phyloP scores from a whole-genome alignment of 129 eudicot species.

The Chrysanthemum seticuspe region DNA sequence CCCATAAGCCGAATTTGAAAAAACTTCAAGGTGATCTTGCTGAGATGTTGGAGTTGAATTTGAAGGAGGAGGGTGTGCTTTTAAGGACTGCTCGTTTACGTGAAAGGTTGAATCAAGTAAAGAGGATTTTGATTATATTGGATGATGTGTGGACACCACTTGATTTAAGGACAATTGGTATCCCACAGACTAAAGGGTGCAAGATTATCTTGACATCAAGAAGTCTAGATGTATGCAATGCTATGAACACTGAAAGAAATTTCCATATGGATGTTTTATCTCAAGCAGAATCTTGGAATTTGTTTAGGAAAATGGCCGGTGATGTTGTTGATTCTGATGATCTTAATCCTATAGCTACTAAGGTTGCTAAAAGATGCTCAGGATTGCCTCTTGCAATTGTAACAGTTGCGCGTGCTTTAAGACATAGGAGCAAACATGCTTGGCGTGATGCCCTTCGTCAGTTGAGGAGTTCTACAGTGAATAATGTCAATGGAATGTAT shows the following conservation, averaged over 20 bases:
- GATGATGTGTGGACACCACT: slow-evolving; percentile 45
- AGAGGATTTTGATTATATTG: slow-evolving; percentile 37
- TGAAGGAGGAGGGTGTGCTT: slow-evolving; percentile 39
- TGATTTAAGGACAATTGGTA: slow-evolving; percentile 42
- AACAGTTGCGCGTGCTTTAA: slow-evolving; percentile 42
- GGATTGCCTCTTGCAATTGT: slow-evolving; percentile 50
- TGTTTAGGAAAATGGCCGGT: slow-evolving; percentile 38
- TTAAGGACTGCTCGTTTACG: slow-evolving; percentile 37
- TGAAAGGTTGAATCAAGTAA: slow-evolving; percentile 38
- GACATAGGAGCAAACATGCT: slow-evolving; percentile 35
- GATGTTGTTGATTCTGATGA: slow-evolving; percentile 30
- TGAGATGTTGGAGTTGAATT: slow-evolving; percentile 34
- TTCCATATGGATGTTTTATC: slow-evolving; percentile 36
- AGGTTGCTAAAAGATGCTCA: slow-evolving; percentile 39
- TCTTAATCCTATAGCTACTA: slow-evolving; percentile 29
- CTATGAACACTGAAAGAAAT: slow-evolving; percentile 35
- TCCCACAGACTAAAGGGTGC: slow-evolving; percentile 44
- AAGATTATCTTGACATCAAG: slow-evolving; percentile 48
- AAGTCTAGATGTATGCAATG: slow-evolving; percentile 41
- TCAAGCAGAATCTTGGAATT: slow-evolving; percentile 40
- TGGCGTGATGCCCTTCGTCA: slow-evolving; percentile 44
- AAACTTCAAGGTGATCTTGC: slow-evolving; percentile 49
- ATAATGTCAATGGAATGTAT: slow-evolving; percentile 41
- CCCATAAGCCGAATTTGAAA: slow-evolving; percentile 35
- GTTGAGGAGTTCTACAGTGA: slow-evolving; percentile 31